Conservation (phyloP, 192 early-diverging fungal genomes). For the Gaertneriomyces sp. region DNA sequence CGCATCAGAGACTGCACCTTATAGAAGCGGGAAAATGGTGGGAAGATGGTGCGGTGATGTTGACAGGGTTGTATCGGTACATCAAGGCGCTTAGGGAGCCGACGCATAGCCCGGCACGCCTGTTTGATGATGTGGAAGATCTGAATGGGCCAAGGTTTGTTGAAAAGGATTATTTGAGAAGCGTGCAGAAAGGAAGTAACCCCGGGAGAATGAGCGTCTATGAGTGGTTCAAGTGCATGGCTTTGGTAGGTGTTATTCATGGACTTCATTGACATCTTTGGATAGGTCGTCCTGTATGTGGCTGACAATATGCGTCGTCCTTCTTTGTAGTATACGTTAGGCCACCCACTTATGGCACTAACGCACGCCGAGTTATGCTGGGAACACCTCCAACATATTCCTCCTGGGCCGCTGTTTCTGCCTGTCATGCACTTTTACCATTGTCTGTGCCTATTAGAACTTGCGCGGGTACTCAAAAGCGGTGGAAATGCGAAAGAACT, state of each 20-base stretch:
- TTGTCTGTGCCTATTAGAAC: neutral
- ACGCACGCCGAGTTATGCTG: neutral
- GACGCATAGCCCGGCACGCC: neutral
- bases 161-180: neutral
- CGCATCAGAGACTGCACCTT: neutral
- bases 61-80: neutral
- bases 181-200: too few relatives aligned
- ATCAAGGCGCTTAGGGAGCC: neutral
- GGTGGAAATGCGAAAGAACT: neutral
- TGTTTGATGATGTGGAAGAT: neutral
- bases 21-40: neutral
- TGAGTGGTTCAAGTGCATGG: neutral
- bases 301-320: too few relatives aligned
- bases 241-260: neutral
- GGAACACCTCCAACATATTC: neutral
- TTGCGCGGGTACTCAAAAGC: neutral
- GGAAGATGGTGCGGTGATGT: neutral
- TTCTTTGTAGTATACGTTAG: too few relatives aligned
- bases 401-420: neutral
- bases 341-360: neutral
- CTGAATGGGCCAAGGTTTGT: neutral
- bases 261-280: too few relatives aligned
- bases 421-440: neutral
- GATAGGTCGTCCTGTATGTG: too few relatives aligned
- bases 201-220: neutral